A percentile compares a stretch with the other conserved stretches of the same genome.
Conservation (phyloP, 805 yeast genomes). For the Yarrowia keelungensis region DNA sequence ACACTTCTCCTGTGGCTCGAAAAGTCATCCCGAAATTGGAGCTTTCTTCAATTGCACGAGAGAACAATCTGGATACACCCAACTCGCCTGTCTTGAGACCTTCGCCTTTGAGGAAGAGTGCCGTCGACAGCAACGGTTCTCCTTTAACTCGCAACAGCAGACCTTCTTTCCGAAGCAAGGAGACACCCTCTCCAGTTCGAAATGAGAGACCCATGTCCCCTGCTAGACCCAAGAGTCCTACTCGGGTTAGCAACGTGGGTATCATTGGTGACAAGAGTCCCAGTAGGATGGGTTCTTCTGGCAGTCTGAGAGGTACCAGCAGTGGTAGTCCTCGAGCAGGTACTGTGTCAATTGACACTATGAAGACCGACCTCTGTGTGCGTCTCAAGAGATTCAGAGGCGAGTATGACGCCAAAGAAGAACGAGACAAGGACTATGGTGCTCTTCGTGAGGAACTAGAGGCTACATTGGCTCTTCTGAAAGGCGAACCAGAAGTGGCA, state of each 20-base stretch:
- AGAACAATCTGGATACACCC: slow-evolving; percentile 17
- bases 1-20: slow-evolving; percentile 11
- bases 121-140: slow-evolving; percentile 13
- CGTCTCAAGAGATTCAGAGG: slow-evolving; percentile 15
- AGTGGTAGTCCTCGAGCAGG: slow-evolving; percentile 20
- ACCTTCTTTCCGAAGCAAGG: slow-evolving; percentile 11
- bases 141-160: not conserved
- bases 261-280: not conserved
- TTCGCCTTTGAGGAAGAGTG: slow-evolving; percentile 4
- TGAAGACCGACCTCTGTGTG: slow-evolving; percentile 20
- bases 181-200: slow-evolving; percentile 15
- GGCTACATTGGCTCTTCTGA: not conserved
- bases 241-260: not conserved
- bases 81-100: slow-evolving; percentile 33
- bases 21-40: slow-evolving; percentile 21
- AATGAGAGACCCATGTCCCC: slow-evolving; percentile 24
- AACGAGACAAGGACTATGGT: not conserved
- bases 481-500: not conserved
- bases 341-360: slow-evolving; percentile 8
- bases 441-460: slow-evolving; percentile 5
- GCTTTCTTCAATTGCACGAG: slow-evolving; percentile 24
- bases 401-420: slow-evolving; percentile 6
- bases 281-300: slow-evolving; percentile 11
- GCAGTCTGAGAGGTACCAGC: not conserved
- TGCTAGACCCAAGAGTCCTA: slow-evolving; percentile 30